Evolutionary conservation across 169 alveolate genomes (phyloP).

Genomic region (Plasmodium gonderi): DNA sequence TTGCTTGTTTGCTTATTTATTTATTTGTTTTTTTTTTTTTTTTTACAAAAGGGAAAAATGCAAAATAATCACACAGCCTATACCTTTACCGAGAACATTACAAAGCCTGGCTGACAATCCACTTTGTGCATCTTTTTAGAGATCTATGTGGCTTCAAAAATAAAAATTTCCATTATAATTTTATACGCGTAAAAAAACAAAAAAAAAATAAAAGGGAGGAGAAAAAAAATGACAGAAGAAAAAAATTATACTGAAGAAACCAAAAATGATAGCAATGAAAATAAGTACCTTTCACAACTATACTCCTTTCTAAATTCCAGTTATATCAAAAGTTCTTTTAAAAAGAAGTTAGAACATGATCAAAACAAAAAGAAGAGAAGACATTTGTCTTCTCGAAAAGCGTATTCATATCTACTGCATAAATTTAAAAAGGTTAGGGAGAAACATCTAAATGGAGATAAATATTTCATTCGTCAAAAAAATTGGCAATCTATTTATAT

Average conservation of each 20-base stretch:
- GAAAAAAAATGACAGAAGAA: conserved; percentile 52
- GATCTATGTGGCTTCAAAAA: background rate
- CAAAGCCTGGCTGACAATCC: background rate
- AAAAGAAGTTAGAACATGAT: conserved; percentile 33
- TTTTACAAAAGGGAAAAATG: too few species aligned
- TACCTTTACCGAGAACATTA: background rate
- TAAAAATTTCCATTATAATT: background rate
- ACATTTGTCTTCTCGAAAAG: conserved; percentile 44
- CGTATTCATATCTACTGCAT: conserved; percentile 24
- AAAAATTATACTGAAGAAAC: conserved; percentile 39
- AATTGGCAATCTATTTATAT: too few species aligned
- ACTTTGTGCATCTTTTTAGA: too few species aligned
- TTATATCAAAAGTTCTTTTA: conserved; percentile 45
- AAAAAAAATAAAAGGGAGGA: conserved; percentile 31
- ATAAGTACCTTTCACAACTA: conserved; percentile 62
- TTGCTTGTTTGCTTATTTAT: too few species aligned
- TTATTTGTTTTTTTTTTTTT: too few species aligned
- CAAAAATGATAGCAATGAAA: conserved; percentile 55
- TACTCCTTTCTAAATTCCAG: conserved; percentile 69
- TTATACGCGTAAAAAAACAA: background rate
- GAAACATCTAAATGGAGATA: background rate
- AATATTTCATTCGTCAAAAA: background rate
- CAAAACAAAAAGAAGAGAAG: conserved; percentile 25
- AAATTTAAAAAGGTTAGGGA: conserved; percentile 43
- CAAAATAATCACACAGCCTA: background rate